These are phyloP conservation scores for Echinosophora koreensis DNA, from an alignment of 306 rosid species.

Conservation along the genomic window DNA sequence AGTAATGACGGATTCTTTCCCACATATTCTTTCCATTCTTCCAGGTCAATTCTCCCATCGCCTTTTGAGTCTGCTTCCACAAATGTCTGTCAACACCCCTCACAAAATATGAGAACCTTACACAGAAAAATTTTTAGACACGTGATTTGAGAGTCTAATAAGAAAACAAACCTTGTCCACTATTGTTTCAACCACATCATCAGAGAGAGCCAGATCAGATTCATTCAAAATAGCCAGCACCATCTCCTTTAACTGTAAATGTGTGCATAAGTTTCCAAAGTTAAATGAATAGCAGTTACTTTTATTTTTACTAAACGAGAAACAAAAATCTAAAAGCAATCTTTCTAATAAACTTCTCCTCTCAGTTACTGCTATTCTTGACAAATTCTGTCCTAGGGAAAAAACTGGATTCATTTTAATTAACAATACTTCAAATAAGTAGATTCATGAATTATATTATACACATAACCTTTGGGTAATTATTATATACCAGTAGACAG, in stretches of 20 bases:
- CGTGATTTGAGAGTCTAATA: background rate
- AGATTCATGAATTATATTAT: constrained; percentile 6
- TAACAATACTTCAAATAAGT: background rate
- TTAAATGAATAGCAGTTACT: background rate
- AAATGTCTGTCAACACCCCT: constrained; percentile 41
- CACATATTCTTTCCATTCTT: constrained; percentile 50
- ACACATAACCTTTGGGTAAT: background rate
- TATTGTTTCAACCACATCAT: constrained; percentile 47
- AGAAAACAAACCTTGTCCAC: constrained; percentile 44
- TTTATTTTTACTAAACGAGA: background rate
- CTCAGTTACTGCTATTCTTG: background rate
- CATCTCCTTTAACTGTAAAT: constrained; percentile 51
- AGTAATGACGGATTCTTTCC: constrained; percentile 46
- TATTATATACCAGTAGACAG: background rate
- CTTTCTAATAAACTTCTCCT: background rate
- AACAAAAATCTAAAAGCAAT: background rate
- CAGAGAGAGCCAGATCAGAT: constrained; percentile 48
- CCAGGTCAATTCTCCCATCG: constrained; percentile 44
- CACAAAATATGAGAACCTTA: constrained; percentile 21
- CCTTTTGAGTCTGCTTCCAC: constrained; percentile 45
- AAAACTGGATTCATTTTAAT: background rate
- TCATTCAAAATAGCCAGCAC: constrained; percentile 43
- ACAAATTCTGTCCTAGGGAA: background rate
- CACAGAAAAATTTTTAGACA: background rate
- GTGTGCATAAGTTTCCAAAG: background rate